Percentiles rank a stretch among this genome's conserved stretches.
phyloP scores from a whole-genome alignment of 2,329 filamentous ascomycete genomes.

The Pseudocercospora musae region DNA sequence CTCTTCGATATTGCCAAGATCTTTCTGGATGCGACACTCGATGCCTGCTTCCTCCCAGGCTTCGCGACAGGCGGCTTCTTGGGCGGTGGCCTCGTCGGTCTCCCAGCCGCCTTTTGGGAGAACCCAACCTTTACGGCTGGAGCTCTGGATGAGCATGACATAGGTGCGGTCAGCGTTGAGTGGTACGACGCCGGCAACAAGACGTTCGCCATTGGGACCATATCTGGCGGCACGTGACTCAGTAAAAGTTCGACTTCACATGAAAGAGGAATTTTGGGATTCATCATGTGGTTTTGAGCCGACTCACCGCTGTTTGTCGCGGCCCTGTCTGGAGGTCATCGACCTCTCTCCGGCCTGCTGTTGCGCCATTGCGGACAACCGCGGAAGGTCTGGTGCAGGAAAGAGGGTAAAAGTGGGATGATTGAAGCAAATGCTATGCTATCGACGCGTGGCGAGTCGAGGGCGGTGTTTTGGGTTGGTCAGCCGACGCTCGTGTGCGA shows the following conservation, averaged over 20 bases:
- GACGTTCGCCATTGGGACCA: conserved; percentile 83
- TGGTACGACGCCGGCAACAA: conserved; percentile 92
- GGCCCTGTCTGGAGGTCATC: conserved; percentile 68
- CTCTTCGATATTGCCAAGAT: conserved; percentile 83
- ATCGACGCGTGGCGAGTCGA: not conserved
- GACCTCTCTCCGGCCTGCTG: conserved; percentile 40
- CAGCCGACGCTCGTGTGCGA: conserved; percentile 10
- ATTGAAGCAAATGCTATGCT: conserved; percentile 10
- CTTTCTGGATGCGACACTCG: conserved; percentile 75
- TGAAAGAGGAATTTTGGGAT: not conserved
- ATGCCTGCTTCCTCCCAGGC: conserved; percentile 99
- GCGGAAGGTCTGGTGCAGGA: conserved; percentile 15
- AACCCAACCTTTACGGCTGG: conserved; percentile 88
- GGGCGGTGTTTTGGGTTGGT: conserved; percentile 10
- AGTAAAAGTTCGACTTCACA: conserved; percentile 8
- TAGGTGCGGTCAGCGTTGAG: conserved; percentile 80
- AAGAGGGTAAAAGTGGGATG: conserved; percentile 22
- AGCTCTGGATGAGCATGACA: conserved; percentile 92
- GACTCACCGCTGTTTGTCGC: conserved; percentile 66
- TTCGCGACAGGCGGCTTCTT: conserved; percentile 80
- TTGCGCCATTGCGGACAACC: conserved; percentile 42
- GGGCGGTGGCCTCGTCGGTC: conserved; percentile 80
- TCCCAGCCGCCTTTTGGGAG: conserved; percentile 98
- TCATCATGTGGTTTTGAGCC: not conserved
- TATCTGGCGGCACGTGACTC: conserved; percentile 61